These are phyloP conservation scores for Sporothrix curviconia DNA, from an alignment of 2,329 filamentous ascomycete species.

Conservation along the genomic window DNA sequence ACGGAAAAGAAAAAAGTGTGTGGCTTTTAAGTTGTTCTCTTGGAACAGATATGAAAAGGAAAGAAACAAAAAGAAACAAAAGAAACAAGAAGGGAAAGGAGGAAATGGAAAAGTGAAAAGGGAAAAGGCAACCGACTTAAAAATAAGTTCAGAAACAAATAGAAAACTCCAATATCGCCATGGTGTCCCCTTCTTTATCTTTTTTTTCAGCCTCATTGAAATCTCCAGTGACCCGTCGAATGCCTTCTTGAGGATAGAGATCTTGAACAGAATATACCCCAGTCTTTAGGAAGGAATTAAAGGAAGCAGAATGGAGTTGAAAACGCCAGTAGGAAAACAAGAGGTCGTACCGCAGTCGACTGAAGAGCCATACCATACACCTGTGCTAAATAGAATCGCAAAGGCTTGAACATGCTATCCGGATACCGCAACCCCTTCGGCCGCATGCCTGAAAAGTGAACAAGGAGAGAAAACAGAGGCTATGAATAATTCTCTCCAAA, in stretches of 20 bases:
- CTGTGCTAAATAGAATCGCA: no score
- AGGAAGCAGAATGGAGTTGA: background rate
- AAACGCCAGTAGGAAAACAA: background rate
- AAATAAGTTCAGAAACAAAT: background rate
- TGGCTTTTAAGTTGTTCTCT: background rate
- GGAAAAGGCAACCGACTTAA: background rate
- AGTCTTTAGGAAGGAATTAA: background rate
- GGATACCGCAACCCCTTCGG: background rate
- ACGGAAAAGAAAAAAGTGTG: background rate
- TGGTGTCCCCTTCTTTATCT: background rate
- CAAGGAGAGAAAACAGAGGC: background rate
- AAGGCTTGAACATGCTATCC: background rate
- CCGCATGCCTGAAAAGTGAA: background rate
- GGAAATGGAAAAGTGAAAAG: background rate
- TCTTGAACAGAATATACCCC: background rate
- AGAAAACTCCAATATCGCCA: slow-evolving; percentile 1
- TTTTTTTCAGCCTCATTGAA: background rate
- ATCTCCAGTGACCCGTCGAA: background rate
- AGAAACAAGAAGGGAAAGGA: background rate
- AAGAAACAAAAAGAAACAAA: background rate
- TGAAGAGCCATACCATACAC: no score
- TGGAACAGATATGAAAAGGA: background rate
- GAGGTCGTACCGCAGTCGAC: background rate
- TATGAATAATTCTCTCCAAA: no score
- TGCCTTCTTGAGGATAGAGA: background rate